phyloP scores from a whole-genome alignment of 2,329 filamentous ascomycete genomes.

The Calonectria multiphialidica region DNA sequence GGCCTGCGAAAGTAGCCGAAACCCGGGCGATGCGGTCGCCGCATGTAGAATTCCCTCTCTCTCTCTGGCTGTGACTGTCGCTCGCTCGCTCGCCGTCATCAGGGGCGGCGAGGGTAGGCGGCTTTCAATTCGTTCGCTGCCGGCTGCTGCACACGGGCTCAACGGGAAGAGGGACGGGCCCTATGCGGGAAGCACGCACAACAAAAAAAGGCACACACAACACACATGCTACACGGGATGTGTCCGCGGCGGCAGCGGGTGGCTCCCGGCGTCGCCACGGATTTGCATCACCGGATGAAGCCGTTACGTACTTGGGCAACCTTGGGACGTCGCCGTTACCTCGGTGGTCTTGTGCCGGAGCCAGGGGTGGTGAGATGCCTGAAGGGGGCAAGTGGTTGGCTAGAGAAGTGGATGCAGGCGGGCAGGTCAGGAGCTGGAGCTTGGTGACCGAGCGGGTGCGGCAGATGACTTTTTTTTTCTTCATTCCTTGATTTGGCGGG shows the following conservation, averaged over 20 bases:
- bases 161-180: not conserved
- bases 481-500: not conserved
- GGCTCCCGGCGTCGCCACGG: conserved; percentile 2
- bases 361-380: conserved; percentile 16
- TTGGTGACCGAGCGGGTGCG: conserved; percentile 12
- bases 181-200: not conserved
- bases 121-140: not conserved
- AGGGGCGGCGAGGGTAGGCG: not conserved
- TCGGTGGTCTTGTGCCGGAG: conserved; percentile 42
- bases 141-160: not conserved
- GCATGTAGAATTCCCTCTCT: conserved; percentile 10
- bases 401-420: conserved; percentile 31
- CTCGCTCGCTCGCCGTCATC: not conserved
- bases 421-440: conserved; percentile 20
- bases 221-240: not conserved
- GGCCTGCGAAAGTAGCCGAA: conserved; percentile 14
- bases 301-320: conserved; percentile 11
- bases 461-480: not conserved
- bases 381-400: conserved; percentile 33
- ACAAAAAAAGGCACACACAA: not conserved
- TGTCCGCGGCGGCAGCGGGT: not conserved
- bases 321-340: not conserved
- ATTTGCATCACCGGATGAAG: conserved; percentile 20
- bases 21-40: conserved; percentile 3
- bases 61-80: too few relatives aligned